Evolutionary conservation across 2,329 filamentous ascomycete genomes (phyloP), one percentile per base, ranked within the genome.

Genomic region (Fusarium tanahbumbuense): DNA sequence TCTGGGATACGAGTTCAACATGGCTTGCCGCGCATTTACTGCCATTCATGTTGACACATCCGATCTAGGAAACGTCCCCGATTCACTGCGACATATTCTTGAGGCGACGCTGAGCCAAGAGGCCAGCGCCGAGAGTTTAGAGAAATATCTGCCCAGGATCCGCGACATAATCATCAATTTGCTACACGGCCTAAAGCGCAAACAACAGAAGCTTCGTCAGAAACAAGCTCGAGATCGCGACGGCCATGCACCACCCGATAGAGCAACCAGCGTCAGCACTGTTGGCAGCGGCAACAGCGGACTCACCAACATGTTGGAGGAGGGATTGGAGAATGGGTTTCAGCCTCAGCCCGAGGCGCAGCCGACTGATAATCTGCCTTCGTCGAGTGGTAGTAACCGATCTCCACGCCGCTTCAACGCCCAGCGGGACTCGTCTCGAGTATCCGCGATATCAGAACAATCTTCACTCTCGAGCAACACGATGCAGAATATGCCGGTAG

Each of bases 141-240:
- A 99, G 79, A 92, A 92, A 78, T 99, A 97, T 79, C 84, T 99
- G 32, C 96, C 96, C 1, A 89, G 92, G 63, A 99, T 99, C 79
- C 91, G 96, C 75, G 96, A 99, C 80, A 99, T 99, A 76, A 99
- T 99, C 78, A 98, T 99, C 80, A 98, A 97, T 78, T 85, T 99
- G 30, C 87, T 99, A 11, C 96, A 99, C 78, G 96, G 96, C 4
- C 83, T 99, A 69, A 99, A 99, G 84, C 91, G 95, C 80, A 99
- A 99, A 80, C 96, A 99, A 78, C 94, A 97, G 77, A 93, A 94
- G 75, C 82, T 99, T 75, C 84, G 89, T 28, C 88, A 90, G 75
- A 89, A 87, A 69, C 87, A 90, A 72, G 79, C 83, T 6, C 83
- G 86, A 60, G 88, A 91, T 13, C 86, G 83, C 57, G 85, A 86